A percentile compares a stretch with the other conserved stretches of the same genome.
Evolutionary conservation across 2,329 filamentous ascomycete species (phyloP).

Genomic region (Botrytis pseudocinerea): DNA sequence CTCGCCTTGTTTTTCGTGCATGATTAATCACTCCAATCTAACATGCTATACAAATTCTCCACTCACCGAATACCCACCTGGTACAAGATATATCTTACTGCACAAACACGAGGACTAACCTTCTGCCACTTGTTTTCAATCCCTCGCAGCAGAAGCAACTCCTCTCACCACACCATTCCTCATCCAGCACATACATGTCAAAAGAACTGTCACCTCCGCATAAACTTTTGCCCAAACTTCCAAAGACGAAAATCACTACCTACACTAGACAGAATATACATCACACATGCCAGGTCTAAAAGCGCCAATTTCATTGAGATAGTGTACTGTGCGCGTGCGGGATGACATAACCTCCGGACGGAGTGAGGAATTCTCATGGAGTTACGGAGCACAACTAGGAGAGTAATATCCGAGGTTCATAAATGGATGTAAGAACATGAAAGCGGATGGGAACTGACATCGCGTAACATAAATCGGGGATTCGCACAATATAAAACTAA

Average conservation of each 20-base stretch:
- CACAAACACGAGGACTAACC: background rate
- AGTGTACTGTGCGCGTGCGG: background rate
- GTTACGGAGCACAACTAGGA: background rate
- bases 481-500: background rate
- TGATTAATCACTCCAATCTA: background rate
- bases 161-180: background rate
- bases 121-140: background rate
- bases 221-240: background rate
- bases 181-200: background rate
- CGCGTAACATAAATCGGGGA: background rate
- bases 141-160: background rate
- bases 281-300: background rate
- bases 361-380: background rate
- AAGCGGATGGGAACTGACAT: background rate
- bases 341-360: constrained; percentile 1
- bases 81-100: background rate
- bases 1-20: background rate
- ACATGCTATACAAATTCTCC: background rate
- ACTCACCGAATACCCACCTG: background rate
- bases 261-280: background rate
- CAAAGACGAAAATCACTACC: background rate
- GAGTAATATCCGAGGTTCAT: background rate
- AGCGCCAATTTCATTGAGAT: background rate
- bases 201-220: background rate
- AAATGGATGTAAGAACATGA: background rate